Percentiles rank a stretch among this genome's conserved stretches.
These are phyloP conservation scores for Pythium inflatum DNA, from an alignment of 352 stramenopile genomes.

Conservation along the genomic window DNA sequence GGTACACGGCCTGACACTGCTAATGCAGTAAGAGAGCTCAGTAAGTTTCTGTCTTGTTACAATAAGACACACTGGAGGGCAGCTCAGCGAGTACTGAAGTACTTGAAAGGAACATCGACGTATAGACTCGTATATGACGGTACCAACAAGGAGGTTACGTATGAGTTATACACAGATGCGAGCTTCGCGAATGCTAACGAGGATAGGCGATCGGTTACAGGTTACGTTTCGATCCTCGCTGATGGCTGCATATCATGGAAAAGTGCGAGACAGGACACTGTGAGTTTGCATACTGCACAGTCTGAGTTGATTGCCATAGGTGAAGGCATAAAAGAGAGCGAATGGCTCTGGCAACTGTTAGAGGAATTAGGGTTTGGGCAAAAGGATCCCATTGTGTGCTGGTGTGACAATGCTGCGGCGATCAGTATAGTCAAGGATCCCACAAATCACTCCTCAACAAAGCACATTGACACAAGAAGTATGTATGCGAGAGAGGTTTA, in stretches of 20 bases:
- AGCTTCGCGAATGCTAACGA: constrained; percentile 17
- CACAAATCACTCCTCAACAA: neutral
- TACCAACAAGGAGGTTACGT: constrained; percentile 11
- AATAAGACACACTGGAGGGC: constrained; percentile 37
- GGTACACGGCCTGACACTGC: constrained; percentile 37
- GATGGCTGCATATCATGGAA: constrained; percentile 18
- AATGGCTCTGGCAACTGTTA: constrained; percentile 3
- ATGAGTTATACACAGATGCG: constrained; percentile 22
- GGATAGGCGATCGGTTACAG: constrained; percentile 23
- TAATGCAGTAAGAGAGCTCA: constrained; percentile 37
- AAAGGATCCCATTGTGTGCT: neutral
- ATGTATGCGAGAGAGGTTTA: neutral
- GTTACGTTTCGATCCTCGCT: constrained; percentile 24
- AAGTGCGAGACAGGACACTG: constrained; percentile 11
- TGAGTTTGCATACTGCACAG: neutral
- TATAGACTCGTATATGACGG: constrained; percentile 6
- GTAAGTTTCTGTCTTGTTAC: constrained; percentile 38
- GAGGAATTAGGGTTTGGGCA: neutral
- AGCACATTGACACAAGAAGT: neutral
- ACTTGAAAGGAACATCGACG: constrained; percentile 18
- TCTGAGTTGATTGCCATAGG: constrained; percentile 1
- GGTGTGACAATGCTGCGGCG: constrained; percentile 8
- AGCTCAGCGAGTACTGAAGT: constrained; percentile 30
- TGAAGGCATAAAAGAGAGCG: neutral
- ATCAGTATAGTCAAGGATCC: constrained; percentile 16